Percentiles rank a stretch among this genome's conserved stretches.
phyloP scores from a whole-genome alignment of 1,284 basidiomycete species.

The Sporisorium exsertum region DNA sequence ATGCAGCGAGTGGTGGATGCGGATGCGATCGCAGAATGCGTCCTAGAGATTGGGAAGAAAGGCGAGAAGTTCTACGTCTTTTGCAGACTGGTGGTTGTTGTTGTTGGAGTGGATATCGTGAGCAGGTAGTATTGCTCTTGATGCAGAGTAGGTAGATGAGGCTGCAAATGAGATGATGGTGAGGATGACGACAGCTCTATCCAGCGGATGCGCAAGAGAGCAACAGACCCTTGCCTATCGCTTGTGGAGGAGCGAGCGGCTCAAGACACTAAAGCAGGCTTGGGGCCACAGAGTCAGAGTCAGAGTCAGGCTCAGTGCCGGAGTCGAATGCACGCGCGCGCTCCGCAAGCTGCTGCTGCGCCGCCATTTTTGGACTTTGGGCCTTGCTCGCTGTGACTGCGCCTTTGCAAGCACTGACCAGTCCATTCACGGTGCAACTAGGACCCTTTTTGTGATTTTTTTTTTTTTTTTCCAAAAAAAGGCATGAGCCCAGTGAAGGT shows the following conservation, averaged over 20 bases:
- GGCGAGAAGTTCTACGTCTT: not conserved
- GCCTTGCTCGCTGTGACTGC: not conserved
- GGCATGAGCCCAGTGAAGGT: not conserved
- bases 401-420: not conserved
- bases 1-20: not conserved
- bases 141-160: not conserved
- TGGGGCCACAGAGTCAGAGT: no score
- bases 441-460: constrained; percentile 1
- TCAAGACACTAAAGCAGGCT: no score
- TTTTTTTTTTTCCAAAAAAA: not conserved
- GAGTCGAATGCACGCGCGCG: not conserved
- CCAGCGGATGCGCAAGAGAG: not conserved
- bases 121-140: not conserved
- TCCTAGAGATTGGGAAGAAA: not conserved
- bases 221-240: not conserved
- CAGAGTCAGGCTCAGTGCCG: not conserved
- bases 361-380: not conserved
- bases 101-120: not conserved
- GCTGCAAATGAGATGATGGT: not conserved
- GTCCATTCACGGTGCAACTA: not conserved
- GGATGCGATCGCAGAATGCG: not conserved
- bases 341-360: not conserved
- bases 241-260: not conserved
- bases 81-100: not conserved
- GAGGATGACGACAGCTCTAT: constrained; percentile 1